Conservation (phyloP, 345 rosid genomes). For the Euphorbia lathyris region DNA sequence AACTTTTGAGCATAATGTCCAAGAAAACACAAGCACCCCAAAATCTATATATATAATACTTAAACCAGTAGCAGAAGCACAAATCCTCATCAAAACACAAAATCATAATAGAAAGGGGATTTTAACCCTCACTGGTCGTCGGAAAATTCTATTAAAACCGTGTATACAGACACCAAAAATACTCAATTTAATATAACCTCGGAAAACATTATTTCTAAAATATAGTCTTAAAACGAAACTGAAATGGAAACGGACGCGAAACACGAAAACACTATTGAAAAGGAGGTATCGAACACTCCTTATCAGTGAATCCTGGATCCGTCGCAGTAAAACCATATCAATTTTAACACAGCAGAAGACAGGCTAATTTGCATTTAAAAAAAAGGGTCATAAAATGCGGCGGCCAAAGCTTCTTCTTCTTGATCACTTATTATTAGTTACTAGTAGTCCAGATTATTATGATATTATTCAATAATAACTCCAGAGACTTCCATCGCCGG, state of each 20-base stretch:
- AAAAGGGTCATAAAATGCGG: background rate
- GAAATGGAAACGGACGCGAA: too few relatives aligned
- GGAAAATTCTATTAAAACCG: too few relatives aligned
- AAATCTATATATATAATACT: background rate
- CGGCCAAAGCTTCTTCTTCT: slow-evolving; percentile 1
- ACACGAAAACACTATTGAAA: too few relatives aligned
- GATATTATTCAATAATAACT: slow-evolving; percentile 32
- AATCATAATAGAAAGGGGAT: background rate
- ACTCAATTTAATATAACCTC: too few relatives aligned
- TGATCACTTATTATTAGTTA: background rate
- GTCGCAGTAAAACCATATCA: too few relatives aligned
- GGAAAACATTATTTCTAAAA: too few relatives aligned
- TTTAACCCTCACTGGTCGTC: too few relatives aligned
- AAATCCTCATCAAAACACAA: background rate
- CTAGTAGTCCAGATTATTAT: too few relatives aligned
- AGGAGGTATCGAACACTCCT: too few relatives aligned
- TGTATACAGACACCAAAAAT: too few relatives aligned
- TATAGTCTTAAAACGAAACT: too few relatives aligned
- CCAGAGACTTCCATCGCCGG: slow-evolving; percentile 67
- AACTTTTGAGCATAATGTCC: background rate
- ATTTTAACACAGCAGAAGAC: background rate
- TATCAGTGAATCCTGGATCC: too few relatives aligned
- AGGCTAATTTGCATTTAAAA: background rate
- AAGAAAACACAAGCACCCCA: slow-evolving; percentile 1
- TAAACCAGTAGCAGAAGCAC: background rate